Evolutionary conservation across 2,329 filamentous ascomycete genomes (phyloP), one percentile per base, ranked within the genome.

Genomic region (Tolypocladium tundrense): DNA sequence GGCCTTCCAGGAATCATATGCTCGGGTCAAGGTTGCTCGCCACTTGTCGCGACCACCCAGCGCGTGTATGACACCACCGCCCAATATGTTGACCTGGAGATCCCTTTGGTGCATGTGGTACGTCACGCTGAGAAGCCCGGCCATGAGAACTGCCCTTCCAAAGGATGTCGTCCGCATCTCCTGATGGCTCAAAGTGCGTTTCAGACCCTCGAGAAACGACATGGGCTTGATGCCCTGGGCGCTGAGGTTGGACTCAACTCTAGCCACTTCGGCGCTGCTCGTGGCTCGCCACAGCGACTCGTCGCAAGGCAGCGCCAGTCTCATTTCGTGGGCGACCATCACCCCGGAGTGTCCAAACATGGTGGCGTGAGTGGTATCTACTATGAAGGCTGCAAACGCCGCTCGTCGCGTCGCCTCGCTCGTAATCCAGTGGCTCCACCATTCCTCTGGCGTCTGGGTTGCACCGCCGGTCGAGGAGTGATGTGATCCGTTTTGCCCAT

Each of bases 71-170:
- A 92, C 90, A 14, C 88, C 78, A 1, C 76, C 77, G 7, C 84
- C 91, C 0, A 97, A 80, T 1, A 91, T 91, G 69, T 87, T 93
- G 59, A 96, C 88, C 74, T 97, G 93, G 16, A 97, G 81, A 70
- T 97, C 94, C 67, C 93, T 84, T 70, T 97, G 92, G 69, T 96
- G 94, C 88, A 97, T 93, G 71, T 97, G 93, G 90, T 91, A 97
- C 68, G 89, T 94, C 37, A 97, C 91, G 64, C 91, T 97, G 31
- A 97, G 78, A 35, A 99, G 76, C 0, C 94, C 94, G 1, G 93
- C 88, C 91, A 97, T 97, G 55, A 99, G 79, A 51, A 96, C 91
- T 3, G 89, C 94, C 43, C 94, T 86, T 1, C 93, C 94, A 68
- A 97, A 99, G 0, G 91, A 88, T 70, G 97, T 97, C 3, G 94